Base-by-base conservation (phyloP, 345 rosid genomes). In the Eutrema japonicum region DNA sequence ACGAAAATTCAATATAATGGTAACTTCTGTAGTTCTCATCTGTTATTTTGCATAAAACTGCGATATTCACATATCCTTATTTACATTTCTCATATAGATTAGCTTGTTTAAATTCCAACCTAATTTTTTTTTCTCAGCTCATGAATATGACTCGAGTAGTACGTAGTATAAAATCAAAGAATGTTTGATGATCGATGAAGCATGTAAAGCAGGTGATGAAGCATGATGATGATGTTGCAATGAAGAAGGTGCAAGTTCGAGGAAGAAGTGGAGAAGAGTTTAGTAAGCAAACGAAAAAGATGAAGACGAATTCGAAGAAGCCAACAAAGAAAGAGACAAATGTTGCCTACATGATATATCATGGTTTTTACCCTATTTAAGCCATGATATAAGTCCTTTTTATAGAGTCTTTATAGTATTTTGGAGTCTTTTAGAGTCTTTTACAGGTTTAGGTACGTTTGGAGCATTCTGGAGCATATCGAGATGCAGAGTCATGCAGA, bases 181-280 rank as follows among this genome's bases (percentile, higher is more conserved):
- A 48, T 10, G 3, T 57, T 2, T 48, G 45, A 56, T 73, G 51
- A 18, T 18, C 18, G 18, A 32, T 65, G 58, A 73, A 52, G 8
- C 5, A 62, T 41, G 22, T 46, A 12, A 66, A 50, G 10, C 46
- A 72, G 53, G 54, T 63, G 51, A 55, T 35, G 47, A 45, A 55
- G 72, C 54, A 49, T 29, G 62, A 65, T 22, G 46, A 6, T 54
- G 51, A 1, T 30, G 42, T n/a, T 70, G 61, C 55, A 22, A 55
- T 33, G 30, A 64, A 77, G 68, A 77, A 65, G 63, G 3, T 13
- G 36, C 55, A 70, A 48, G 6, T 30, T 18, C 27, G 42, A 75
- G 33, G 60, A 54, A 11, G 32, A 10, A 70, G 53, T 8, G 70
- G 60, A 69, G 42, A 50, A 26, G 73, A 57, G 64, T 61, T 27